Percentiles rank a stretch among this genome's conserved stretches.
Conservation (phyloP, 495 filamentous ascomycete species). For the Bacidia rubella region DNA sequence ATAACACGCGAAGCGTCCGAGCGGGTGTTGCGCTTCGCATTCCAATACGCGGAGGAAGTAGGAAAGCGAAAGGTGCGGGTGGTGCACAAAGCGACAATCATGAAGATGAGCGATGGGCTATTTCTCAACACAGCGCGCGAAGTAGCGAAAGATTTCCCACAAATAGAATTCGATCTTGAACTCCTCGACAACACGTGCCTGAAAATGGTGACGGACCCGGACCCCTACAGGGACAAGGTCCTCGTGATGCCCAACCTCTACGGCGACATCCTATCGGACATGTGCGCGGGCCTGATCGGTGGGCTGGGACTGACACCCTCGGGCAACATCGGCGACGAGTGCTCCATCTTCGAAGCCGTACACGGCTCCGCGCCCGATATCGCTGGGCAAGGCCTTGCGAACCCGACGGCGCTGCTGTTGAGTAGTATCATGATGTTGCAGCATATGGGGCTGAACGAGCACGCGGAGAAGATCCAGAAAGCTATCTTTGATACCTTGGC, state of each 20-base stretch:
- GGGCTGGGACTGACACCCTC: conserved; percentile 94
- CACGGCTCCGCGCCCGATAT: conserved; percentile 97
- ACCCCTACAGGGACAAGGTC: conserved; percentile 96
- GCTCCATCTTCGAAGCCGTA: conserved; percentile 98
- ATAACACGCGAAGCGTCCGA: conserved; percentile 89
- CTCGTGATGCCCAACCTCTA: conserved; percentile 99
- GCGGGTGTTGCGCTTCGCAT: conserved; percentile 88
- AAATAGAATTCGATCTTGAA: conserved; percentile 90
- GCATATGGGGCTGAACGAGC: conserved; percentile 82
- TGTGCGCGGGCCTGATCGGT: conserved; percentile 97
- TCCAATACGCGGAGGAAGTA: conserved; percentile 88
- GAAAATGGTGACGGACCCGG: conserved; percentile 89
- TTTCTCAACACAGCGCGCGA: conserved; percentile 78
- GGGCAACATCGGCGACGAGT: conserved; percentile 97
- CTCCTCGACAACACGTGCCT: conserved; percentile 97
- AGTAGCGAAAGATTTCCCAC: conserved; percentile 85
- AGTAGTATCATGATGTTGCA: conserved; percentile 98
- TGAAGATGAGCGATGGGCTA: conserved; percentile 99
- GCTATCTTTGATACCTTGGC: conserved; percentile 88
- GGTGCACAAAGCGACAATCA: conserved; percentile 99
- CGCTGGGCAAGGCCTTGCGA: conserved; percentile 86
- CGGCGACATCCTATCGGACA: conserved; percentile 97
- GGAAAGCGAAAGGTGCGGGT: conserved; percentile 90
- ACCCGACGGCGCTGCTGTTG: conserved; percentile 85
- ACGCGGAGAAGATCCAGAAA: conserved; percentile 79